Base-by-base conservation (phyloP, 345 rosid genomes). In the Kernera saxatilis region DNA sequence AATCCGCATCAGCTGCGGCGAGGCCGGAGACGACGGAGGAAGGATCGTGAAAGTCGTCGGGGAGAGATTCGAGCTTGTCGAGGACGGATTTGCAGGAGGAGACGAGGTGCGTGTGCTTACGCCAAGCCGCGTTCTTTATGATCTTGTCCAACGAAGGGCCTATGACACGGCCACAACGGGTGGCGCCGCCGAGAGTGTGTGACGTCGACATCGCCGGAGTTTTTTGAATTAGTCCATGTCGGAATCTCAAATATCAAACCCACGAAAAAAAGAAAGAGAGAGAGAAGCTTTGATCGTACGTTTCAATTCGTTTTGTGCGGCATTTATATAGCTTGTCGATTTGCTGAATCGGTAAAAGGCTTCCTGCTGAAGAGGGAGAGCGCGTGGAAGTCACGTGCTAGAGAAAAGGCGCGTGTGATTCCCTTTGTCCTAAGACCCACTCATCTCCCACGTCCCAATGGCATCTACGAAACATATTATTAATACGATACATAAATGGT, bases 61-160 rank as follows among this genome's bases (percentile, higher is more conserved):
- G 67, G 67, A 89, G 75, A 48, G 91, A 74, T 32, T 88, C 90
- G 57, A 94, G 95, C 61, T 66, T 82, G 80, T 94, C 96, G 67
- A 94, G 96, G 51, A 82, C 87, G 21, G 98, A 82, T 81, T 91
- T 94, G 77, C 95, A 91, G 9, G 98, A 72, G 60, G 96, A 78
- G 57, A 94, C 99, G 57, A 94, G 82, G 70, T 85, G 84, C 23
- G 98, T 83, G 72, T 94, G 99, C 71, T 94, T 94, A 30, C 99
- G 78, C 98, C 99, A 94, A 13, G 97, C 96, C 0, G 97, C 98
- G 79, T 94, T 94, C 53, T 94, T 94, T 2, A 94, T 83, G 82
- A 94, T 91, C 80, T 89, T 89, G 81, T 94, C 99, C 49, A 90
- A 85, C 6, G 85, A 89, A 0, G 98, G 92, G 0, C 97, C 98